Evolutionary conservation across 1,284 basidiomycete genomes (phyloP).

Genomic region (Microbotryomycetes sp.): DNA sequence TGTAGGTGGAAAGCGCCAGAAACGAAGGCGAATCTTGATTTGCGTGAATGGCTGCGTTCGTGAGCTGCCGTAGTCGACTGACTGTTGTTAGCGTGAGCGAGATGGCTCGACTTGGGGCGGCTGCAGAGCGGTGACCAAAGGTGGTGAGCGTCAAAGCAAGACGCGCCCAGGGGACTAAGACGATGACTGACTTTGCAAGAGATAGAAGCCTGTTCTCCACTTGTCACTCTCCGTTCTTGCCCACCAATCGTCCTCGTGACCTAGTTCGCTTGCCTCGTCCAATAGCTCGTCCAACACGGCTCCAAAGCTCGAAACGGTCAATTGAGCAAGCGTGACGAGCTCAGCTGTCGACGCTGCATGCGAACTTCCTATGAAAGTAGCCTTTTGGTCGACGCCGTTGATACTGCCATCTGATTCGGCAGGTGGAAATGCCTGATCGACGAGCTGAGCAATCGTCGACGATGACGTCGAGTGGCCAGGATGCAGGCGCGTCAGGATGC

Average conservation of each 20-base stretch:
- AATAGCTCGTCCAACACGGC: slow-evolving; percentile 27
- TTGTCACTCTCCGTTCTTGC: slow-evolving; percentile 22
- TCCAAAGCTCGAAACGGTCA: slow-evolving; percentile 23
- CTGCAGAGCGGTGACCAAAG: not conserved
- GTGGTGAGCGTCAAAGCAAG: not conserved
- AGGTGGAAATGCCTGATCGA: slow-evolving; percentile 20
- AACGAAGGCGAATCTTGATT: slow-evolving; percentile 10
- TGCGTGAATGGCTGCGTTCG: slow-evolving; percentile 7
- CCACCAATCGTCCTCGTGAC: slow-evolving; percentile 33
- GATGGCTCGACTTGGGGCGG: not conserved
- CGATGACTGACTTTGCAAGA: slow-evolving; percentile 24
- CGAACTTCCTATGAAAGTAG: not conserved
- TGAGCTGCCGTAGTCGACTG: slow-evolving; percentile 21
- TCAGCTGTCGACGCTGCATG: slow-evolving; percentile 15
- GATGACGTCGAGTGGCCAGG: slow-evolving; percentile 3
- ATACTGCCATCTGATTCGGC: too few relatives aligned
- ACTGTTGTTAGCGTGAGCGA: slow-evolving; percentile 15
- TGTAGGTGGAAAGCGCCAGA: slow-evolving; percentile 22
- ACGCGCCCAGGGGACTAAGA: not conserved
- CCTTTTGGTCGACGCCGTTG: not conserved
- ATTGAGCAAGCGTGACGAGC: slow-evolving; percentile 26
- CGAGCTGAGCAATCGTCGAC: slow-evolving; percentile 5
- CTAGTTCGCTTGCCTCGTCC: slow-evolving; percentile 28
- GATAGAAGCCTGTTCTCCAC: slow-evolving; percentile 20
- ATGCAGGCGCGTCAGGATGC: not conserved